phyloP scores from a whole-genome alignment of 2,329 filamentous ascomycete genomes.

The Zelopaecilomyces penicillatus region DNA sequence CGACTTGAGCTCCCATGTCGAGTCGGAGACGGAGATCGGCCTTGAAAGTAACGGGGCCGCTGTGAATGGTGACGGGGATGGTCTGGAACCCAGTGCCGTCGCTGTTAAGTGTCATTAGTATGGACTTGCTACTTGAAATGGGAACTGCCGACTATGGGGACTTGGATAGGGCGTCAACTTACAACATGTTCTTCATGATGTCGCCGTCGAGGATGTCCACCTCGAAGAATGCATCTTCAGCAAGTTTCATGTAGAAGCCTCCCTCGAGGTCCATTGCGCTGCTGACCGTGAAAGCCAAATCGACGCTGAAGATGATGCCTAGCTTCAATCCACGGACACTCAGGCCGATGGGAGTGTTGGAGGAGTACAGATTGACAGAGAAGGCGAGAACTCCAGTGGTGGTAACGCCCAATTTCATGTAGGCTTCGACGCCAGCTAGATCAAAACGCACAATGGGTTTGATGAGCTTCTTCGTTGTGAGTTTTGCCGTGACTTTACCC shows the following conservation, averaged over 20 bases:
- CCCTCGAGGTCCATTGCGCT: conserved; percentile 39
- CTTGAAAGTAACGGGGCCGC: conserved; percentile 35
- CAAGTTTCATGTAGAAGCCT: conserved; percentile 32
- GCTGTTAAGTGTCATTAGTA: background rate
- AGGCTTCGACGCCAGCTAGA: conserved; percentile 40
- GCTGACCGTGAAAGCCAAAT: conserved; percentile 39
- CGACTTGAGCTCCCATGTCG: conserved; percentile 30
- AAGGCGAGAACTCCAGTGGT: conserved; percentile 37
- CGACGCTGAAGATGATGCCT: conserved; percentile 38
- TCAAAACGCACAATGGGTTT: conserved; percentile 32
- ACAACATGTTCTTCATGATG: conserved; percentile 34
- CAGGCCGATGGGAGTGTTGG: conserved; percentile 33
- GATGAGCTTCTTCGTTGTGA: conserved; percentile 30
- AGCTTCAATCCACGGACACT: conserved; percentile 31
- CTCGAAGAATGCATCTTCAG: conserved; percentile 31
- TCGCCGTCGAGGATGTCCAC: conserved; percentile 25
- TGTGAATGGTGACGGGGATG: conserved; percentile 38
- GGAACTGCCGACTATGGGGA: background rate
- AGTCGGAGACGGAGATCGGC: conserved; percentile 40
- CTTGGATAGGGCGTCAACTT: conserved; percentile 3
- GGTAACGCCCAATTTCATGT: conserved; percentile 36
- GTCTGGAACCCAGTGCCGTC: conserved; percentile 31
- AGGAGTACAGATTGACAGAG: conserved; percentile 38
- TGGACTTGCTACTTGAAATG: background rate
- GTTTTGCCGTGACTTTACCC: conserved; percentile 34